A percentile compares a stretch with the other conserved stretches of the same genome.
These are phyloP conservation scores for Colletotrichum tropicicola DNA, from an alignment of 2,329 filamentous ascomycete genomes.

Conservation along the genomic window DNA sequence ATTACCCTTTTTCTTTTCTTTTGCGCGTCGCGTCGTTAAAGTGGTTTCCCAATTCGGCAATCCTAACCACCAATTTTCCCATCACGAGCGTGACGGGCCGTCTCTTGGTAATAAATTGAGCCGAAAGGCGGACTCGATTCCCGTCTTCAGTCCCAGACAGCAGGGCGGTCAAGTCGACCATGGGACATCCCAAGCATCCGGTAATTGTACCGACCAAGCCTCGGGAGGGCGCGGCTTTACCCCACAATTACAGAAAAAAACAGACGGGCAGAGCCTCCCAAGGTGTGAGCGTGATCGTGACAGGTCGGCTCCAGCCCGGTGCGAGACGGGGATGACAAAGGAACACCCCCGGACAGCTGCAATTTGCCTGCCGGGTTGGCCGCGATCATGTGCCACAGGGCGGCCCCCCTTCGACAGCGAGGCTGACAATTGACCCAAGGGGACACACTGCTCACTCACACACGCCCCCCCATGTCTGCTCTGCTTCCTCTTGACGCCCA, in stretches of 20 bases:
- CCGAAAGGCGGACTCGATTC: background rate
- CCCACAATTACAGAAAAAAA: slow-evolving; percentile 6
- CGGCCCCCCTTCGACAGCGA: background rate
- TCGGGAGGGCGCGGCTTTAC: background rate
- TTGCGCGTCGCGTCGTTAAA: background rate
- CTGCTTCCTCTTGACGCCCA: slow-evolving; percentile 6
- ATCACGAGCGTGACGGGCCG: background rate
- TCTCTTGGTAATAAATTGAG: background rate
- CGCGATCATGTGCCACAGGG: background rate
- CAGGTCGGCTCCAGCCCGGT: slow-evolving; percentile 9
- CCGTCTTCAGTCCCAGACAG: background rate
- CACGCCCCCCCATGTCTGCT: background rate
- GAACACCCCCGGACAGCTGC: background rate
- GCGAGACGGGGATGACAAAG: background rate
- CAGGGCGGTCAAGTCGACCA: background rate
- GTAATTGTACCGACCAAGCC: slow-evolving; percentile 1
- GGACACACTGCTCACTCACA: too few relatives aligned
- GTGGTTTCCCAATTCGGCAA: background rate
- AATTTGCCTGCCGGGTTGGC: background rate
- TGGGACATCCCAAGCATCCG: background rate
- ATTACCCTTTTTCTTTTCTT: too few relatives aligned
- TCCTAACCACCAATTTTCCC: background rate
- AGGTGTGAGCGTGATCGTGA: background rate
- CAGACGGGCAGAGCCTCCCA: slow-evolving; percentile 6
- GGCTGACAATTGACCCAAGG: background rate